Base-by-base conservation (phyloP, 2,329 filamentous ascomycete species). In the Paecilomyces formosus region DNA sequence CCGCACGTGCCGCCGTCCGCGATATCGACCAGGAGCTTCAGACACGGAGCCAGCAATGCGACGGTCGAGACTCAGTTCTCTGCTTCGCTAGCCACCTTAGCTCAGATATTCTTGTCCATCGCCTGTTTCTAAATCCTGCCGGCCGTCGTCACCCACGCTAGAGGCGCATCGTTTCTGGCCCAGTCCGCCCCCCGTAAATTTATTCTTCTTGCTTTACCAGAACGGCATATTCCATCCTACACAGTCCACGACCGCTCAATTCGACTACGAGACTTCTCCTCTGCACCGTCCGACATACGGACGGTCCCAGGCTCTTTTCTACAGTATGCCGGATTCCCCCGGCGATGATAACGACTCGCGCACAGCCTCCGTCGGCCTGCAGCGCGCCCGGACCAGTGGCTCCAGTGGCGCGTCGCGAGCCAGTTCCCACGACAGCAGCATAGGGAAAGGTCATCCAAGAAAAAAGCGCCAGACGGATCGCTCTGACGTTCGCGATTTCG, bases 321-420 rank as follows among this genome's bases (percentile, higher is more conserved):
- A 57, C 31, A 31, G n/a, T 35, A 72, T 71, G 69, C 24, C 67
- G 54, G 63, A 65, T 30, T 62, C 58, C 28, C 66, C 69, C 28
- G 69, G 64, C 51, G 70, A 74, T 54, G 72, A 76, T 31, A 68
- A 70, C 54, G 73, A 82, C 63, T 81, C 79, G 18, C 72, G 79
- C 54, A 81, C 77, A 39, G 76, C 76, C 53, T 70, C 73, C 2
- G 69, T 80, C 24, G 76, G 77, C 15, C 62, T 67, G 39, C 74
- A 74, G 65, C 76, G 76, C 18, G 59, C 57, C 53, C 67, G 64
- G 55, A 59, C 58, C 45, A 66, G 65, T 9, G 61, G 60, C 28
- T 66, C 64, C 28, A 65, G 65, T 30, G 61, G 59, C 45, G 67
- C 67, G 7, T 63, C 64, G 57, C 62, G 62, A 62, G 63, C 63